Percentiles rank a stretch among this genome's conserved stretches.
phyloP scores from a whole-genome alignment of 2,329 filamentous ascomycete genomes.

The Fusarium hostae region DNA sequence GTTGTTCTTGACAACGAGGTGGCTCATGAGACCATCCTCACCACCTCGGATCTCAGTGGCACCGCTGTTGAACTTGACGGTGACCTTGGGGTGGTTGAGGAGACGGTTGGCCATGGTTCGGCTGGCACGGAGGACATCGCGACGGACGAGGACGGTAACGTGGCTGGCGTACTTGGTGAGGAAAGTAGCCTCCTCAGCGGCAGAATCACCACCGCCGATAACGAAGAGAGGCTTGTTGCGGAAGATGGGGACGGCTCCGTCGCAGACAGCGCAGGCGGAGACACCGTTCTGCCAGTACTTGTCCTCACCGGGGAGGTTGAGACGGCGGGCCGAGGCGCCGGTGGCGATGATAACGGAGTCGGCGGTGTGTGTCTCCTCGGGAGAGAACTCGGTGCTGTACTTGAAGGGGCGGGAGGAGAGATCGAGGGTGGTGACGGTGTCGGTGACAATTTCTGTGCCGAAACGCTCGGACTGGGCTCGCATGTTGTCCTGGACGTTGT shows the following conservation, averaged over 20 bases:
- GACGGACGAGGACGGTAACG: constrained; percentile 92
- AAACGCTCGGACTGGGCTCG: constrained; percentile 89
- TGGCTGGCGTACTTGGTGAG: constrained; percentile 97
- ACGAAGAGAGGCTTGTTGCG: constrained; percentile 94
- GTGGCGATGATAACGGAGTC: constrained; percentile 95
- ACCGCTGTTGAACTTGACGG: constrained; percentile 85
- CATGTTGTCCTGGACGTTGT: constrained; percentile 78
- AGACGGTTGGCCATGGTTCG: constrained; percentile 92
- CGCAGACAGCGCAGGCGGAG: constrained; percentile 95
- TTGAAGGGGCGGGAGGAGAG: constrained; percentile 87
- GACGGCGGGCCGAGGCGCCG: constrained; percentile 87
- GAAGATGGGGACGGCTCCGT: constrained; percentile 97
- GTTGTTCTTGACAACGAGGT: constrained; percentile 84
- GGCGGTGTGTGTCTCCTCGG: constrained; percentile 85
- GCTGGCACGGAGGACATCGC: constrained; percentile 85
- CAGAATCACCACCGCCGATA: constrained; percentile 95
- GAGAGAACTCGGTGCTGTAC: constrained; percentile 90
- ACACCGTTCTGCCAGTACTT: constrained; percentile 98
- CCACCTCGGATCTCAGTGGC: constrained; percentile 88
- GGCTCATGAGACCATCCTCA: constrained; percentile 86
- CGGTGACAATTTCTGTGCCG: constrained; percentile 91
- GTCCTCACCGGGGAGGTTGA: constrained; percentile 87
- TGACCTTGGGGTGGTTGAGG: constrained; percentile 86
- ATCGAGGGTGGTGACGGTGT: constrained; percentile 92
- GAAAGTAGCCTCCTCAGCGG: constrained; percentile 97